phyloP scores from a whole-genome alignment of 2,329 filamentous ascomycete species.

The Fusarium continuum region DNA sequence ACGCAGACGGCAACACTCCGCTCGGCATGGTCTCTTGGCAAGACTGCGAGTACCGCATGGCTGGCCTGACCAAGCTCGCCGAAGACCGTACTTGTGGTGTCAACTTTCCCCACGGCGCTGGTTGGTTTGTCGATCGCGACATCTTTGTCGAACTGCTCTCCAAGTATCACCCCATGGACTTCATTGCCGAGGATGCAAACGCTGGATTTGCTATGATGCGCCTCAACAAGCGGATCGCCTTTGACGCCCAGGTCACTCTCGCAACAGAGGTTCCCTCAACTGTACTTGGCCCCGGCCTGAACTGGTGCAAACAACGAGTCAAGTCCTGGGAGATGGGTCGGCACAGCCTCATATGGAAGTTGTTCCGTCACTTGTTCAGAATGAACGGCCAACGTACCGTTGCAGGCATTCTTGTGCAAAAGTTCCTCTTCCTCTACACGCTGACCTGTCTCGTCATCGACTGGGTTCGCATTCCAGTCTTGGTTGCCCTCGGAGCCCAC shows the following conservation, averaged over 20 bases:
- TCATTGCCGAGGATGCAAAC: neutral
- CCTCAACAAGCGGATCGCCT: neutral
- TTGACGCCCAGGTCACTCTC: neutral
- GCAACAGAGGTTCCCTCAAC: neutral
- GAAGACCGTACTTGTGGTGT: neutral
- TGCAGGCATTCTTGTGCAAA: neutral
- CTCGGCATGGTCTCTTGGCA: constrained; percentile 6
- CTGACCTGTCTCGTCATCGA: neutral
- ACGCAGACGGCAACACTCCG: neutral
- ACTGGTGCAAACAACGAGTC: constrained; percentile 34
- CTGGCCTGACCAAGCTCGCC: neutral
- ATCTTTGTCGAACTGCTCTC: neutral
- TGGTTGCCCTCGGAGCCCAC: neutral
- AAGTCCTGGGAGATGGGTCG: constrained; percentile 33
- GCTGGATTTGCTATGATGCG: constrained; percentile 5
- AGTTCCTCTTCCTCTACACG: neutral
- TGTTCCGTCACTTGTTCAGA: neutral
- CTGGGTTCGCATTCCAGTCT: neutral
- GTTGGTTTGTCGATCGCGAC: constrained; percentile 4
- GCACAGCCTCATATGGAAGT: constrained; percentile 18
- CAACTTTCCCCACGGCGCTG: neutral
- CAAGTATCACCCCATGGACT: constrained; percentile 6
- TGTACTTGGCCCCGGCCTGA: constrained; percentile 22
- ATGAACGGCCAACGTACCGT: neutral
- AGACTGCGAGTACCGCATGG: constrained; percentile 1